Percentiles rank a stretch among this genome's conserved stretches.
Evolutionary conservation across 495 filamentous ascomycete genomes (phyloP).

Genomic region (Cercophora scortea): DNA sequence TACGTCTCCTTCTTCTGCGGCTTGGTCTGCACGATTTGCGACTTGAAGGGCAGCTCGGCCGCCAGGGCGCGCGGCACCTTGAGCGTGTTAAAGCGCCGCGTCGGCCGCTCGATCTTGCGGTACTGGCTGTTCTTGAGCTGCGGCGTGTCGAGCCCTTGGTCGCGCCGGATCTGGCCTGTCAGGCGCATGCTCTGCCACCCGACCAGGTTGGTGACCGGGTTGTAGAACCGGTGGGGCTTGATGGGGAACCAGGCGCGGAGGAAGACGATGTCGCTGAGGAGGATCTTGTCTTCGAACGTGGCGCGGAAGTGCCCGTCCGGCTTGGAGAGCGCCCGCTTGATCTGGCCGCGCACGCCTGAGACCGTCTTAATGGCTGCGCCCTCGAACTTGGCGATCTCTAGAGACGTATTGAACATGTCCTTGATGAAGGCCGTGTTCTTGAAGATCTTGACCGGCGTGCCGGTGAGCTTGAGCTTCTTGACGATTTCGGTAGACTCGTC

Average conservation of each 20-base stretch:
- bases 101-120: slow-evolving; percentile 67
- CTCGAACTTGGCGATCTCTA: slow-evolving; percentile 98
- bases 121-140: slow-evolving; percentile 73
- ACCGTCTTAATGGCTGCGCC: slow-evolving; percentile 92
- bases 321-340: slow-evolving; percentile 85
- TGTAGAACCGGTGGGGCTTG: slow-evolving; percentile 91
- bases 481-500: slow-evolving; percentile 94
- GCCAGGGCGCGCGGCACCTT: slow-evolving; percentile 79
- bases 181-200: slow-evolving; percentile 85
- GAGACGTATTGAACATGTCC: slow-evolving; percentile 88
- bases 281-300: slow-evolving; percentile 95
- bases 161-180: slow-evolving; percentile 86
- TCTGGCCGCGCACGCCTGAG: slow-evolving; percentile 89
- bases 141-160: slow-evolving; percentile 67
- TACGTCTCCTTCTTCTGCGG: slow-evolving; percentile 78
- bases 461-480: slow-evolving; percentile 87
- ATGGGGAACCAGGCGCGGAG: slow-evolving; percentile 93
- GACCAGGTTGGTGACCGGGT: slow-evolving; percentile 88
- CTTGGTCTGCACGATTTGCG: slow-evolving; percentile 77
- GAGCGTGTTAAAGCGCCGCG: slow-evolving; percentile 89
- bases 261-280: slow-evolving; percentile 95
- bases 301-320: slow-evolving; percentile 93
- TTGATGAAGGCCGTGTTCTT: slow-evolving; percentile 98
- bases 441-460: slow-evolving; percentile 88
- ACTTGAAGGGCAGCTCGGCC: slow-evolving; percentile 83